Conservation (phyloP, 148 eudicot species). For the Pouteria glomerata region DNA sequence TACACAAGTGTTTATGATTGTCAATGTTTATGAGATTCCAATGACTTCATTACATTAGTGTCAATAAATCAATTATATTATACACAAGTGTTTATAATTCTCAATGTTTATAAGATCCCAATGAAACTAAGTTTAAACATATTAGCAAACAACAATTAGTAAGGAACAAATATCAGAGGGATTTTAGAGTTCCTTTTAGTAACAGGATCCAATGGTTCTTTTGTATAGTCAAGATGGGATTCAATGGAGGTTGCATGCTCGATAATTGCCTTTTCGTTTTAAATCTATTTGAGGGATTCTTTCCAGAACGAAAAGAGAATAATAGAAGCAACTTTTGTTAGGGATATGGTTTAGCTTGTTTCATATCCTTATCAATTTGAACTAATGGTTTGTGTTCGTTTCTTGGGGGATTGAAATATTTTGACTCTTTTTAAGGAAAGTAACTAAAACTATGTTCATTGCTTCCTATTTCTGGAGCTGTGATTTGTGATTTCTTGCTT, state of each 20-base stretch:
- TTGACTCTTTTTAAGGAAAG: neutral
- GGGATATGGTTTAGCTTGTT: neutral
- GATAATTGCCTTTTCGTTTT: too few species aligned
- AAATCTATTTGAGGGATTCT: neutral
- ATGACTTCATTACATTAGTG: too few species aligned
- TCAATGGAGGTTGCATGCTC: neutral
- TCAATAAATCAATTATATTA: too few species aligned
- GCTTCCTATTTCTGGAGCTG: neutral
- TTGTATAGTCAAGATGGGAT: neutral
- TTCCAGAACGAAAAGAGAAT: neutral
- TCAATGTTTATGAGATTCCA: neutral
- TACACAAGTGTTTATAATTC: too few species aligned
- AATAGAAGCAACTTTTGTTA: neutral
- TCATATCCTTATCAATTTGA: neutral
- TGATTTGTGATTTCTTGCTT: constrained; percentile 14
- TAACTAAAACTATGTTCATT: neutral
- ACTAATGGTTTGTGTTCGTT: neutral
- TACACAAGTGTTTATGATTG: neutral
- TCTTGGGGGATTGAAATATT: neutral
- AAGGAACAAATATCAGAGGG: too few species aligned
- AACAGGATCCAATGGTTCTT: neutral
- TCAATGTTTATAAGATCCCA: too few species aligned
- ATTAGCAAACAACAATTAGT: too few species aligned
- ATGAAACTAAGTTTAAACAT: too few species aligned
- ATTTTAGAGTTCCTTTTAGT: neutral